Conservation (phyloP, 805 yeast species). For the Grigorovia jiainica region DNA sequence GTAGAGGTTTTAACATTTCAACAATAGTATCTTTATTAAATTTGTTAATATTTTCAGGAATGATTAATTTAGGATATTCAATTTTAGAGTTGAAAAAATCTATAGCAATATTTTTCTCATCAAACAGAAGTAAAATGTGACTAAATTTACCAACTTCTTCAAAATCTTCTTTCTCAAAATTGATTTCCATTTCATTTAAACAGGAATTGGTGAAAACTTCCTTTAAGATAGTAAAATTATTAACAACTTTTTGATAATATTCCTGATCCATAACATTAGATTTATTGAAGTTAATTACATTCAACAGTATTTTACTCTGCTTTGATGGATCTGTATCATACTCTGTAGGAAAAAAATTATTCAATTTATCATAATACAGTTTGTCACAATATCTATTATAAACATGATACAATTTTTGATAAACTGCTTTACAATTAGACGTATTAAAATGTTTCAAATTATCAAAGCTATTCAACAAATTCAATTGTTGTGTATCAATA, state of each 20-base stretch:
- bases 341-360: conserved; percentile 18
- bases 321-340: conserved; percentile 20
- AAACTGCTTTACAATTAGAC: conserved; percentile 10
- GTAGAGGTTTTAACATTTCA: conserved; percentile 18
- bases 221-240: conserved; percentile 18
- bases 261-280: conserved; percentile 15
- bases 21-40: conserved; percentile 14
- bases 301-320: conserved; percentile 19
- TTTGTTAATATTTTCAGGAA: background rate
- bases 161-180: conserved; percentile 39
- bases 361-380: conserved; percentile 14
- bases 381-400: conserved; percentile 18
- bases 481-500: too few relatives aligned
- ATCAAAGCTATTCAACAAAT: conserved; percentile 15
- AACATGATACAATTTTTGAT: conserved; percentile 9
- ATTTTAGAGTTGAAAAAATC: conserved; percentile 33
- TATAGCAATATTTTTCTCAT: conserved; percentile 31
- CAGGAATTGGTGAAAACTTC: conserved; percentile 69
- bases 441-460: conserved; percentile 9
- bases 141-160: conserved; percentile 27
- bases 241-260: conserved; percentile 11
- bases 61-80: conserved; percentile 16
- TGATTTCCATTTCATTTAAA: conserved; percentile 55
- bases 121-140: conserved; percentile 28
- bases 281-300: conserved; percentile 14